Conservation (phyloP, 805 yeast species). For the Komagataella populi region DNA sequence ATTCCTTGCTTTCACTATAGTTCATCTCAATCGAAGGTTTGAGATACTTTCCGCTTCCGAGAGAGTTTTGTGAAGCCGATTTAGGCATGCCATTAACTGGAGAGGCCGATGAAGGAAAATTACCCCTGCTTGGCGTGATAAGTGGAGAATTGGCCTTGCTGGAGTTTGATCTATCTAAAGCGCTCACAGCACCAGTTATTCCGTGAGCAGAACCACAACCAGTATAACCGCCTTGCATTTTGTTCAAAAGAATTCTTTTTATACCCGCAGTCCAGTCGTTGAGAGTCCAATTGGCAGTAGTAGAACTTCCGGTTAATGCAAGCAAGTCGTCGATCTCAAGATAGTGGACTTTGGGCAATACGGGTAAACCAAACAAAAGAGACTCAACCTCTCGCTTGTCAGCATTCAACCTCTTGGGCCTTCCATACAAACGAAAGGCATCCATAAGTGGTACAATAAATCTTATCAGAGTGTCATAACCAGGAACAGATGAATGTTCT, state of each 20-base stretch:
- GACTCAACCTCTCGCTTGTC: constrained; percentile 56
- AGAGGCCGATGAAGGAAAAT: background rate
- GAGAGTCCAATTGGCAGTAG: constrained; percentile 33
- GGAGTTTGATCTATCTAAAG: background rate
- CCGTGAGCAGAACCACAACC: constrained; percentile 70
- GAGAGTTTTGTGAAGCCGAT: background rate
- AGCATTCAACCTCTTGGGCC: constrained; percentile 65
- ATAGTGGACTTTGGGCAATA: constrained; percentile 65
- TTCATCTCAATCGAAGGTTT: background rate
- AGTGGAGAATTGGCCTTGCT: background rate
- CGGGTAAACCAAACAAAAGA: constrained; percentile 70
- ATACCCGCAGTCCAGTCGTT: constrained; percentile 47
- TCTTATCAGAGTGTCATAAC: constrained; percentile 74
- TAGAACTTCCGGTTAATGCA: constrained; percentile 20
- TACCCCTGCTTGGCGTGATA: background rate
- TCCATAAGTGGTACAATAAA: constrained; percentile 66
- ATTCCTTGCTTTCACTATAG: background rate
- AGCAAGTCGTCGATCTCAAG: constrained; percentile 49
- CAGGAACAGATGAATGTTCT: constrained; percentile 69
- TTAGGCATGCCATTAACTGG: background rate
- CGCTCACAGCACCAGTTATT: constrained; percentile 36
- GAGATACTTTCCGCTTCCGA: background rate
- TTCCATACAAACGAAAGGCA: constrained; percentile 67
- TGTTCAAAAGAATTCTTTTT: constrained; percentile 39
- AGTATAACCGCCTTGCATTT: constrained; percentile 45